Evolutionary conservation across 2,329 filamentous ascomycete species (phyloP), one percentile per base, ranked within the genome.

Genomic region (Neodidymelliopsis sp.): DNA sequence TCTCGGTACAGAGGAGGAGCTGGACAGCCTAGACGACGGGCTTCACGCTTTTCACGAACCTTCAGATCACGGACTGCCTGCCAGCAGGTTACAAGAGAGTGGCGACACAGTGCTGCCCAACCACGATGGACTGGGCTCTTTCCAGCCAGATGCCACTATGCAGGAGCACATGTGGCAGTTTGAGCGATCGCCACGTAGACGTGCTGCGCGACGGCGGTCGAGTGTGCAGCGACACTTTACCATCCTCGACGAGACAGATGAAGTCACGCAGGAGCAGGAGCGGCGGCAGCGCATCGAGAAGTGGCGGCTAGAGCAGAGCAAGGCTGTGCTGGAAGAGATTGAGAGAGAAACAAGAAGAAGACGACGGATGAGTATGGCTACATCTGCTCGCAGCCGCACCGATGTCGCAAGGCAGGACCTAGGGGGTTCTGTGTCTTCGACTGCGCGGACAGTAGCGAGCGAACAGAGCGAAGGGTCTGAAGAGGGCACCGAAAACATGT

Each of bases 21-120:
- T 97, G 33, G 94, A 99, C 71, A 96, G 91, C 68, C 80, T 97
- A 29, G 93, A 97, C 70, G 92, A 93, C 67, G 92, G 95, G 43
- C 79, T 97, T 1, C 88, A 92, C 57, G 92, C 91, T 31, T 97
- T 97, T 67, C 85, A 91, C 40, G 85, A 90, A 33, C 79, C 82
- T 12, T 78, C 76, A 2, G 66, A 74, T 19, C 62, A 65, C 43
- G 65, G 65, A 30, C 58, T 65, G 44, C 76, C 70, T 20, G 81
- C 78, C 49, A 69, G 74, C 54, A 73, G 73, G 54, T 65, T 79
- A 57, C 77, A 83, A 46, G 77, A 83, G 34, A 84, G 83, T 56
- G 78, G 84, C 15, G 79, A 81, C 13, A 85, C 89, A 0, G 84
- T 96, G 2, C 81, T 99, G n/a, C 94, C 94, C 0, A 84, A 86